These are phyloP conservation scores for Kurtzmaniella quercitrusa DNA, from an alignment of 1,139 yeast species.

Conservation along the genomic window DNA sequence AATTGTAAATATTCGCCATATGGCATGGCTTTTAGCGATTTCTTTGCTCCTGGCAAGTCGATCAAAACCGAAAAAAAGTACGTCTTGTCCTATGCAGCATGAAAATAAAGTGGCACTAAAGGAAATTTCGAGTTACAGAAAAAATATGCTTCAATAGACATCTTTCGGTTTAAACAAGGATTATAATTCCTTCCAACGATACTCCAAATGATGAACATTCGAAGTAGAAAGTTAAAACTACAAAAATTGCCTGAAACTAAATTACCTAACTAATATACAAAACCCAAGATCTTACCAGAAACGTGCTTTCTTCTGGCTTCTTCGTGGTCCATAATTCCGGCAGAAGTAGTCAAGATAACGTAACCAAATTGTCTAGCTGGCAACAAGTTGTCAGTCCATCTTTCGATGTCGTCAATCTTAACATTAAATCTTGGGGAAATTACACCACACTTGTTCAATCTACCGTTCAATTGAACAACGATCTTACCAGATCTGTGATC, in stretches of 20 bases:
- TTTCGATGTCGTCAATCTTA: constrained; percentile 88
- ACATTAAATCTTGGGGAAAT: constrained; percentile 98
- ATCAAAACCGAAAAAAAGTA: neutral
- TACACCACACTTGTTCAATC: constrained; percentile 98
- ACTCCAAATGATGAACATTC: too few relatives aligned
- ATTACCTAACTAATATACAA: constrained; percentile 63
- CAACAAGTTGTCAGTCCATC: constrained; percentile 95
- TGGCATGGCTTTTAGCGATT: neutral
- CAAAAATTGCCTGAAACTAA: neutral
- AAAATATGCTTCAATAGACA: too few relatives aligned
- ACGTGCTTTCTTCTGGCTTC: constrained; percentile 99
- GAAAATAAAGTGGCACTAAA: too few relatives aligned
- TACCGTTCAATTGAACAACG: constrained; percentile 94
- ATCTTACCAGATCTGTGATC: constrained; percentile 99
- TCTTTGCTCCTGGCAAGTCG: neutral
- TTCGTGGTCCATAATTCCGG: constrained; percentile 99
- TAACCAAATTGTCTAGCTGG: constrained; percentile 99
- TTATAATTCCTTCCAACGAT: too few relatives aligned
- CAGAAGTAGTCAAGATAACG: constrained; percentile 96
- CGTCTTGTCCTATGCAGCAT: too few relatives aligned
- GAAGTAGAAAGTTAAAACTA: too few relatives aligned
- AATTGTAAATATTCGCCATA: constrained; percentile 24
- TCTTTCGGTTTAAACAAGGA: too few relatives aligned
- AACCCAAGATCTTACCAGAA: constrained; percentile 96
- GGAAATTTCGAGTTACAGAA: too few relatives aligned